These are phyloP conservation scores for Hyphodiscus sp. DNA, from an alignment of 2,329 filamentous ascomycete species.

Conservation along the genomic window DNA sequence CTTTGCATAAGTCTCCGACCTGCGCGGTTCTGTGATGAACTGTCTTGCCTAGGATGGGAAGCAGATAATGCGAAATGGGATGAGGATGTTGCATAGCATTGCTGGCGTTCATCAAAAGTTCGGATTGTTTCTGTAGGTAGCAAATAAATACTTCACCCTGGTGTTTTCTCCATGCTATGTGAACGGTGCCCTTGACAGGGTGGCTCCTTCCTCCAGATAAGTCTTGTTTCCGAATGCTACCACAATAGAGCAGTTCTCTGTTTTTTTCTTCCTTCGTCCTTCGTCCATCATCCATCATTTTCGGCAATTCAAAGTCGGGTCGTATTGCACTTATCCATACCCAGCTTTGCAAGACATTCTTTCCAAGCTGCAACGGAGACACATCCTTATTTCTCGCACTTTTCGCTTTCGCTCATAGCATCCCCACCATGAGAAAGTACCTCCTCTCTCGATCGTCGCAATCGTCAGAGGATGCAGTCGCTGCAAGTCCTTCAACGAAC, in stretches of 20 bases:
- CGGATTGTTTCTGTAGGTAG: conserved; percentile 16
- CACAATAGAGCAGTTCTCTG: neutral
- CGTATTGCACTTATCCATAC: neutral
- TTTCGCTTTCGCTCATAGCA: neutral
- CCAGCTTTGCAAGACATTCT: neutral
- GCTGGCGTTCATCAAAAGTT: conserved; percentile 28
- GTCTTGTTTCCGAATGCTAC: neutral
- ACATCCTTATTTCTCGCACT: neutral
- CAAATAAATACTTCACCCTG: conserved; percentile 12
- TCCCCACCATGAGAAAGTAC: neutral
- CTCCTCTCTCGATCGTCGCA: no score
- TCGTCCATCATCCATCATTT: neutral
- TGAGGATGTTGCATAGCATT: conserved; percentile 30
- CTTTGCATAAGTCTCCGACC: conserved; percentile 30
- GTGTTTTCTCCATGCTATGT: neutral
- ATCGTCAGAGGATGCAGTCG: no score
- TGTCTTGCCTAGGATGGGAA: conserved; percentile 20
- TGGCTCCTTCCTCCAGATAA: neutral
- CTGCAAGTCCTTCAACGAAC: no score
- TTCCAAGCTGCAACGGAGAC: neutral
- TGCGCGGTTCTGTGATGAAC: conserved; percentile 24
- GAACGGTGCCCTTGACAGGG: no score
- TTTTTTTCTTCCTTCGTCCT: neutral
- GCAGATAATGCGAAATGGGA: conserved; percentile 25
- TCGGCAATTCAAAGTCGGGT: neutral